Percentiles rank a stretch among this genome's conserved stretches.
phyloP scores from a whole-genome alignment of 139 green algal species.

The Edaphochlamys debaryana region DNA sequence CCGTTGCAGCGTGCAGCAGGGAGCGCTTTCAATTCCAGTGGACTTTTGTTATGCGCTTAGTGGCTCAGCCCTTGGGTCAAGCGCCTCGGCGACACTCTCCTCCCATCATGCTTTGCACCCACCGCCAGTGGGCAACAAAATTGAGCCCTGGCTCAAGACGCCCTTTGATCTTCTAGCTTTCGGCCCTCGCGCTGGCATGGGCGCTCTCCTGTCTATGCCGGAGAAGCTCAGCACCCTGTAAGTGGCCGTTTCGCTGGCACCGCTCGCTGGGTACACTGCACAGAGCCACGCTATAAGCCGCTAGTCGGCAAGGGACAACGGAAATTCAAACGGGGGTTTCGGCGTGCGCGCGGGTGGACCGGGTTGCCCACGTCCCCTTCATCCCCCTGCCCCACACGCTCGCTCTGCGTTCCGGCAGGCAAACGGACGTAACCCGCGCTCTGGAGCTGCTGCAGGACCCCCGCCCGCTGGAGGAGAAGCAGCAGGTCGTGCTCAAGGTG shows the following conservation, averaged over 20 bases:
- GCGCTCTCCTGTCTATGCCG: constrained; percentile 61
- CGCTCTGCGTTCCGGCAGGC: constrained; percentile 42
- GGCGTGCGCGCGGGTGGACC: too few species aligned
- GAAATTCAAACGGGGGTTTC: too few species aligned
- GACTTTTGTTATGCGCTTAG: too few species aligned
- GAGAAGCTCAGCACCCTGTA: constrained; percentile 60
- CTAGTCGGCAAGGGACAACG: too few species aligned
- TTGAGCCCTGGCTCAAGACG: constrained; percentile 58
- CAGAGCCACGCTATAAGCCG: too few species aligned
- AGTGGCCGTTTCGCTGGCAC: neutral
- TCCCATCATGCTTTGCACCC: too few species aligned
- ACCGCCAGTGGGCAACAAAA: constrained; percentile 47
- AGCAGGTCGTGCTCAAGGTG: constrained; percentile 65
- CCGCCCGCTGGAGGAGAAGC: constrained; percentile 73
- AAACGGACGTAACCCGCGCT: constrained; percentile 64
- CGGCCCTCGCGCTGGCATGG: constrained; percentile 59
- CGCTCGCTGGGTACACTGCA: too few species aligned
- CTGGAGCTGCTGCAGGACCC: constrained; percentile 68
- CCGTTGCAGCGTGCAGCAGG: too few species aligned
- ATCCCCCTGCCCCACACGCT: neutral
- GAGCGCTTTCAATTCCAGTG: too few species aligned
- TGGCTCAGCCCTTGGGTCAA: too few species aligned
- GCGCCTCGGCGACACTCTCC: too few species aligned
- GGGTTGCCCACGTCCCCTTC: neutral
- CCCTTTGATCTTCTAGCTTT: constrained; percentile 69